A percentile compares a stretch with the other conserved stretches of the same genome.
These are phyloP conservation scores for Xerocomus minutiporus DNA, from an alignment of 1,284 basidiomycete genomes.

Conservation along the genomic window DNA sequence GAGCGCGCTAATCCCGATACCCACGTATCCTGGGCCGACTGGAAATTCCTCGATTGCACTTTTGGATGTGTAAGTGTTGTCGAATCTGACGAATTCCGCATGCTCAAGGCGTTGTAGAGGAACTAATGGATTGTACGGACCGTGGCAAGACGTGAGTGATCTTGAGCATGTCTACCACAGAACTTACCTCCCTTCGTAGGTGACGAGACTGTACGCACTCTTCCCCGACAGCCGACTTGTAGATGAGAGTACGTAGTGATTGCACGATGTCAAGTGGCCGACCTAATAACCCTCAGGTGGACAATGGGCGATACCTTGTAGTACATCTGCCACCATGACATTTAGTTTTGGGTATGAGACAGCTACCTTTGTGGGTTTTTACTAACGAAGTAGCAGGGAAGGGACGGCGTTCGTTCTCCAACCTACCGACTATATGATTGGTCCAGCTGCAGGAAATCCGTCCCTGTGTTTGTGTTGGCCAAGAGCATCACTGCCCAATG, in stretches of 20 bases:
- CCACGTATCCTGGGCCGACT: constrained; percentile 62
- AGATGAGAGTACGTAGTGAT: constrained; percentile 40
- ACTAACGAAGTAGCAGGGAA: constrained; percentile 14
- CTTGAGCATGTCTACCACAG: not conserved
- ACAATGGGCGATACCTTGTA: constrained; percentile 81
- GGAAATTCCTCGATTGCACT: constrained; percentile 64
- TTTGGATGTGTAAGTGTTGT: constrained; percentile 63
- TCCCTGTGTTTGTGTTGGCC: constrained; percentile 82
- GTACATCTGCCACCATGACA: constrained; percentile 58
- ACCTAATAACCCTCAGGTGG: constrained; percentile 42
- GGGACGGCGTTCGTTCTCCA: constrained; percentile 43
- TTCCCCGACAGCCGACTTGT: constrained; percentile 72
- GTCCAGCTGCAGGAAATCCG: constrained; percentile 61
- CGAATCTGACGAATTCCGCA: not conserved
- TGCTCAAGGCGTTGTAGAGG: constrained; percentile 46
- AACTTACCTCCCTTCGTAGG: constrained; percentile 39
- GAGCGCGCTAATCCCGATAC: constrained; percentile 50
- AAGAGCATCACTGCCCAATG: constrained; percentile 55
- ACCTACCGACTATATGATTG: constrained; percentile 81
- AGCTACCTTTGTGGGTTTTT: not conserved
- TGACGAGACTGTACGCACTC: constrained; percentile 59
- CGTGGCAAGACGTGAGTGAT: constrained; percentile 66
- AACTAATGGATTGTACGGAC: constrained; percentile 74
- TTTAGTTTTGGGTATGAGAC: constrained; percentile 68
- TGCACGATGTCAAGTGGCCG: not conserved